Conservation (phyloP, 2,329 filamentous ascomycete species). For the Juglanconis juglandina region DNA sequence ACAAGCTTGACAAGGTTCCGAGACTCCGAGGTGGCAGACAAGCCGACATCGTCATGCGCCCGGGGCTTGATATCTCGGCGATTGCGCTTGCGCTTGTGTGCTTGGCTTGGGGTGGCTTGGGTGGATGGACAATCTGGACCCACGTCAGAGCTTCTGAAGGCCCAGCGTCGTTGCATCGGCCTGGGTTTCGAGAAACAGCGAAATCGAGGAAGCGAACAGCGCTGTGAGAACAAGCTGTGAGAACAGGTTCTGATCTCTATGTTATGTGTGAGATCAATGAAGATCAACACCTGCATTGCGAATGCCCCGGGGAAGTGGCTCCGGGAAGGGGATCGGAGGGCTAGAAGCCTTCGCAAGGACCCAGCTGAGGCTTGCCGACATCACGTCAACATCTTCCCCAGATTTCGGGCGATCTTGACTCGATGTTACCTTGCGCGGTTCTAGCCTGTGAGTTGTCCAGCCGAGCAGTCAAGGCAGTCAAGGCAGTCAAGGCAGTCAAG, state of each 20-base stretch:
- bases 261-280: not conserved
- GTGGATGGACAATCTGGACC: too few relatives aligned
- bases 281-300: not conserved
- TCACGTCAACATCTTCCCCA: slow-evolving; percentile 8
- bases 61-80: too few relatives aligned
- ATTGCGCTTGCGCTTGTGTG: too few relatives aligned
- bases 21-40: too few relatives aligned
- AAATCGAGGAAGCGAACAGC: too few relatives aligned
- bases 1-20: too few relatives aligned
- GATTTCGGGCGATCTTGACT: slow-evolving; percentile 11
- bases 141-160: too few relatives aligned
- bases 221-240: not conserved
- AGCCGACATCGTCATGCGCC: too few relatives aligned
- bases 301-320: slow-evolving; percentile 1
- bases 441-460: not conserved
- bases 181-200: too few relatives aligned
- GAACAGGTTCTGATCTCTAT: not conserved
- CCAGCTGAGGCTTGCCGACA: not conserved
- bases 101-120: too few relatives aligned
- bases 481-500: not conserved
- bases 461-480: not conserved
- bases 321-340: not conserved
- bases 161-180: too few relatives aligned
- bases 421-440: slow-evolving; percentile 1
- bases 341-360: not conserved